Evolutionary conservation across 108 stramenopile species (phyloP).

Genomic region (Nannochloropsis oceanica): DNA sequence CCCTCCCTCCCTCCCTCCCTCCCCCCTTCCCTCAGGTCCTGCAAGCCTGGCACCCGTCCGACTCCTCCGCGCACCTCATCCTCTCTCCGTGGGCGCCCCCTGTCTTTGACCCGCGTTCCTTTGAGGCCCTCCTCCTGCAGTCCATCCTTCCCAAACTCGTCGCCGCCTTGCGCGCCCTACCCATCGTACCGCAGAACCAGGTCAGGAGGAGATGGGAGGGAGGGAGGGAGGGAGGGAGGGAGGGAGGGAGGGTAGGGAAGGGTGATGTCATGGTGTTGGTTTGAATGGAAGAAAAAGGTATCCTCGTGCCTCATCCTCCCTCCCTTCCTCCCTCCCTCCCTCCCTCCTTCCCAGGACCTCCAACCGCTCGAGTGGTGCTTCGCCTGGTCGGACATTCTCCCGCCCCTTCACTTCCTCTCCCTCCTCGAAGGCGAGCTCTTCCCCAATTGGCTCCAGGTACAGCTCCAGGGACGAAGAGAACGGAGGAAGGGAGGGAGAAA

Average conservation of each 20-base stretch:
- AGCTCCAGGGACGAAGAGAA: slow-evolving; percentile 1
- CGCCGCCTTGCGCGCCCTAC: neutral
- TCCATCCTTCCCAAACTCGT: neutral
- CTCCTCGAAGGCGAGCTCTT: slow-evolving; percentile 27
- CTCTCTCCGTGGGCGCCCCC: neutral
- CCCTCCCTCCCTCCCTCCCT: neutral
- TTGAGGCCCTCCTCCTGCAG: neutral
- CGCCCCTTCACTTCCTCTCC: slow-evolving; percentile 8
- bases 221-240: neutral
- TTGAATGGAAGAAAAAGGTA: neutral
- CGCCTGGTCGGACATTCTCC: too few species aligned
- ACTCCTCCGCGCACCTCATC: neutral
- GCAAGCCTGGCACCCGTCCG: neutral
- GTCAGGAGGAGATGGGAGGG: neutral
- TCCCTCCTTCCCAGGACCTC: too few species aligned
- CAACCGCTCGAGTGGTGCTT: too few species aligned
- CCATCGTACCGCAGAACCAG: neutral
- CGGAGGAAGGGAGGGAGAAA: neutral
- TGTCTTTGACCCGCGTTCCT: neutral
- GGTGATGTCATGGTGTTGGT: neutral
- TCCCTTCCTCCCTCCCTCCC: too few species aligned
- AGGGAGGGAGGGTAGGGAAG: neutral
- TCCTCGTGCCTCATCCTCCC: neutral
- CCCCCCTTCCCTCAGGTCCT: neutral
- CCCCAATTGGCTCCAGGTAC: slow-evolving; percentile 32